These are phyloP conservation scores for Akebia trifoliata DNA, from an alignment of 164 flowering plant species.

Conservation along the genomic window DNA sequence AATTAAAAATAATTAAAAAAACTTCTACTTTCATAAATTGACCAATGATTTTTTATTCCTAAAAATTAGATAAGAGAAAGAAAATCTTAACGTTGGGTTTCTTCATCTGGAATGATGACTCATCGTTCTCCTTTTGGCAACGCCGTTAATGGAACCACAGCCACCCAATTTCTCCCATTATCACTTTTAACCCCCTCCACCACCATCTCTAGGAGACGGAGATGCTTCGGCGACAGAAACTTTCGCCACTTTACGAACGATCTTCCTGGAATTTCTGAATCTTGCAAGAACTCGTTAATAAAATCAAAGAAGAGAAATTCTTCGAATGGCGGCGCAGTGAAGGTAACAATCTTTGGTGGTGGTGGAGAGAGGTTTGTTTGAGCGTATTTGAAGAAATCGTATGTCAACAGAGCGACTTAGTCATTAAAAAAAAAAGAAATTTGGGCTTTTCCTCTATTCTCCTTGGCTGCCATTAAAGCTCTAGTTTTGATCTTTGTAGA, in stretches of 20 bases:
- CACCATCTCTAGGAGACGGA: constrained; percentile 20
- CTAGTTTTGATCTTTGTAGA: too few relatives aligned
- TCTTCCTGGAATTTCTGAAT: background rate
- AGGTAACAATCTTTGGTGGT: constrained; percentile 12
- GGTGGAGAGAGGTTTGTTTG: constrained; percentile 16
- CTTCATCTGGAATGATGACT: constrained; percentile 76
- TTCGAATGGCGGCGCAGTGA: background rate
- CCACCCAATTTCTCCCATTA: constrained; percentile 62
- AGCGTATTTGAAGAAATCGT: too few relatives aligned
- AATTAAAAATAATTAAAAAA: too few relatives aligned
- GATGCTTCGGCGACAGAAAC: constrained; percentile 47
- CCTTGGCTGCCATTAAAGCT: too few relatives aligned
- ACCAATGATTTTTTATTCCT: too few relatives aligned
- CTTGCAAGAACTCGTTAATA: constrained; percentile 8
- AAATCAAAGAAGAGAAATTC: constrained; percentile 7
- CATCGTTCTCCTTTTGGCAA: constrained; percentile 91
- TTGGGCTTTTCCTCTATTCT: too few relatives aligned
- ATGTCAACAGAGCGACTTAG: too few relatives aligned
- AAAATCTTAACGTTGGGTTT: too few relatives aligned
- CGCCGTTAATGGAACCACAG: constrained; percentile 82
- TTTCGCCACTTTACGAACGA: constrained; percentile 62
- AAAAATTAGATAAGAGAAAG: too few relatives aligned
- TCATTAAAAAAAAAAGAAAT: too few relatives aligned
- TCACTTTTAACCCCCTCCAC: too few relatives aligned
- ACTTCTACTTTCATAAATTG: too few relatives aligned